A percentile compares a stretch with the other conserved stretches of the same genome.
These are phyloP conservation scores for Penicillium olsonii DNA, from an alignment of 2,329 filamentous ascomycete genomes.

Conservation along the genomic window DNA sequence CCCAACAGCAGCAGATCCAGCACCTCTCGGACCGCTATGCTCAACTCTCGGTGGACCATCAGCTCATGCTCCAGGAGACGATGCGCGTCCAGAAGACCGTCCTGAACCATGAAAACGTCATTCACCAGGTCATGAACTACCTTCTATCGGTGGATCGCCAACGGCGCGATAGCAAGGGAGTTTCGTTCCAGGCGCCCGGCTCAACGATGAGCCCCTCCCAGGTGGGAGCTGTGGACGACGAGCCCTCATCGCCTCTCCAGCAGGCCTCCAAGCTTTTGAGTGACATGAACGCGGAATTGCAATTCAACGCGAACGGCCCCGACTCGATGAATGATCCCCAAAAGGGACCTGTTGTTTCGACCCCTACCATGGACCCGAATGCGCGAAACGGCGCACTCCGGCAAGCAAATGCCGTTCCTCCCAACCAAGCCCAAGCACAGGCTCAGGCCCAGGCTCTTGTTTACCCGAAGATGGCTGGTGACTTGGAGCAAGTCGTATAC, in stretches of 20 bases:
- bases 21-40: slow-evolving; percentile 81
- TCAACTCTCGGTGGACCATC: slow-evolving; percentile 70
- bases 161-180: slow-evolving; percentile 59
- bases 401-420: slow-evolving; percentile 50
- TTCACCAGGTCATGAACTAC: slow-evolving; percentile 71
- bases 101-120: slow-evolving; percentile 69
- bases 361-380: slow-evolving; percentile 56
- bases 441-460: slow-evolving; percentile 42
- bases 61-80: slow-evolving; percentile 64
- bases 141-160: slow-evolving; percentile 66
- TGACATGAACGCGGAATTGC: slow-evolving; percentile 65
- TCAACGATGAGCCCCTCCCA: slow-evolving; percentile 49
- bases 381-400: slow-evolving; percentile 47
- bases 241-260: slow-evolving; percentile 67
- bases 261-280: slow-evolving; percentile 67
- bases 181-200: slow-evolving; percentile 38
- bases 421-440: slow-evolving; percentile 43
- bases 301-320: slow-evolving; percentile 64
- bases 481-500: slow-evolving; percentile 76
- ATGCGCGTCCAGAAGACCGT: slow-evolving; percentile 70
- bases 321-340: slow-evolving; percentile 65
- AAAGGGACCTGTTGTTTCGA: slow-evolving; percentile 58
- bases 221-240: slow-evolving; percentile 56
- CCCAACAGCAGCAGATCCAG: slow-evolving; percentile 90
- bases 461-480: slow-evolving; percentile 53